These are phyloP conservation scores for Rutstroemia sp. DNA, from an alignment of 2,329 filamentous ascomycete genomes.

Conservation along the genomic window DNA sequence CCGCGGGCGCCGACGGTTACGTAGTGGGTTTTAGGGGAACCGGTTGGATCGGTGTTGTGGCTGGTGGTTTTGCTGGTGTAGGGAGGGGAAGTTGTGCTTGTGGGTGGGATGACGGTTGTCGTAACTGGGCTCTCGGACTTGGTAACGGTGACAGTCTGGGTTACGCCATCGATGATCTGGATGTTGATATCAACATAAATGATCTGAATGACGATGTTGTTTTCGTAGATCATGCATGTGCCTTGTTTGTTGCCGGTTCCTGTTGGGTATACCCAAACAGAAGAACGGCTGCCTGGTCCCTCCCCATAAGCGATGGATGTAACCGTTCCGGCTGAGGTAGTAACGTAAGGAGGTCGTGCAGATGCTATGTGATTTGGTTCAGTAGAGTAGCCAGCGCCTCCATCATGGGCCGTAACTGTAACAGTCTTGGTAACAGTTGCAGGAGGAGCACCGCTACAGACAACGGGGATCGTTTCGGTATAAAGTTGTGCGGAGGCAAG, in stretches of 20 bases:
- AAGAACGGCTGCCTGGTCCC: slow-evolving; percentile 1
- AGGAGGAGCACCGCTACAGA: not conserved
- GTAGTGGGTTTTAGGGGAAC: not conserved
- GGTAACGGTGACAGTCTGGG: not conserved
- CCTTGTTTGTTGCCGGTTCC: slow-evolving; percentile 11
- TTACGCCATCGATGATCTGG: not conserved
- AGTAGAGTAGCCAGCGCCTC: not conserved
- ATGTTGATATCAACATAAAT: slow-evolving; percentile 5
- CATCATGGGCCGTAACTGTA: not conserved
- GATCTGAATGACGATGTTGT: slow-evolving; percentile 9
- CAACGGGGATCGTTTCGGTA: not conserved
- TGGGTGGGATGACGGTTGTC: not conserved
- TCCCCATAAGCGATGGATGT: not conserved
- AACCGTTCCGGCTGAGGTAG: not conserved
- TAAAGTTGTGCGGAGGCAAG: slow-evolving; percentile 12
- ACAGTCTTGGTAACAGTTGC: not conserved
- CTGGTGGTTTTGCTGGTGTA: not conserved
- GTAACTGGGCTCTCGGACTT: not conserved
- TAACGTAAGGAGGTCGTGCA: not conserved
- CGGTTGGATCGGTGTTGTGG: not conserved
- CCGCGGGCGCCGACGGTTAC: not conserved
- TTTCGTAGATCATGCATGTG: slow-evolving; percentile 14
- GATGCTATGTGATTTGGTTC: not conserved
- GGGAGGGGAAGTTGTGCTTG: not conserved
- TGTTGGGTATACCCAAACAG: slow-evolving; percentile 16